Percentiles rank a stretch among this genome's conserved stretches.
Conservation (phyloP, 2,329 filamentous ascomycete genomes). For the Exophiala spinifera region DNA sequence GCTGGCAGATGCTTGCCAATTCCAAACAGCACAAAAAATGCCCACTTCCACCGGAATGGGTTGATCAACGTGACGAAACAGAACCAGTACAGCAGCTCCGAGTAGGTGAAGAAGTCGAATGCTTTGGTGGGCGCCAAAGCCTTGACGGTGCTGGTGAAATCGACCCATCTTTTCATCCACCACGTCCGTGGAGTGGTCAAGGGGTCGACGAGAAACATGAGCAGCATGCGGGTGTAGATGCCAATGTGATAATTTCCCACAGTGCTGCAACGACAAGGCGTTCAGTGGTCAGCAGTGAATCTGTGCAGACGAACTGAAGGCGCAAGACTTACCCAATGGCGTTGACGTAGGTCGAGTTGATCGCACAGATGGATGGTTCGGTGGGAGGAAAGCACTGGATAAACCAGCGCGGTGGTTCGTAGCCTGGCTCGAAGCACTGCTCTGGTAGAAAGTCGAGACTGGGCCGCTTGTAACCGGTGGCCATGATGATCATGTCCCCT, state of each 20-base stretch:
- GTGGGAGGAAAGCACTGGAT: slow-evolving; percentile 77
- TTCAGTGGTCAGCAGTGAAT: slow-evolving; percentile 1
- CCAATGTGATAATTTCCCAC: slow-evolving; percentile 88
- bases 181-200: slow-evolving; percentile 66
- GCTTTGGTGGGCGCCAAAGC: slow-evolving; percentile 65
- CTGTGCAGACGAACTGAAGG: not conserved
- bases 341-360: slow-evolving; percentile 79
- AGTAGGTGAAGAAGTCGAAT: slow-evolving; percentile 87
- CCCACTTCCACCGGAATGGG: slow-evolving; percentile 90
- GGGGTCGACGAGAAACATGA: slow-evolving; percentile 83
- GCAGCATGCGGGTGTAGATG: slow-evolving; percentile 79
- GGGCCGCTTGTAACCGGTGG: slow-evolving; percentile 76
- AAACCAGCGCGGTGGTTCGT: slow-evolving; percentile 81
- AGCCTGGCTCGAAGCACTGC: slow-evolving; percentile 69
- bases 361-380: slow-evolving; percentile 71
- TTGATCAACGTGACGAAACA: slow-evolving; percentile 74
- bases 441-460: slow-evolving; percentile 69
- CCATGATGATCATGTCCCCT: slow-evolving; percentile 76
- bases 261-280: slow-evolving; percentile 43
- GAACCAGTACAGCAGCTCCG: slow-evolving; percentile 84
- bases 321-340: slow-evolving; percentile 58
- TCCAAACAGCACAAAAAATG: slow-evolving; percentile 75
- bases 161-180: slow-evolving; percentile 84
- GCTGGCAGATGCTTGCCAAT: slow-evolving; percentile 65
- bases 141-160: slow-evolving; percentile 74